These are phyloP conservation scores for Stromatinia cepivora DNA, from an alignment of 2,329 filamentous ascomycete species.

Conservation along the genomic window DNA sequence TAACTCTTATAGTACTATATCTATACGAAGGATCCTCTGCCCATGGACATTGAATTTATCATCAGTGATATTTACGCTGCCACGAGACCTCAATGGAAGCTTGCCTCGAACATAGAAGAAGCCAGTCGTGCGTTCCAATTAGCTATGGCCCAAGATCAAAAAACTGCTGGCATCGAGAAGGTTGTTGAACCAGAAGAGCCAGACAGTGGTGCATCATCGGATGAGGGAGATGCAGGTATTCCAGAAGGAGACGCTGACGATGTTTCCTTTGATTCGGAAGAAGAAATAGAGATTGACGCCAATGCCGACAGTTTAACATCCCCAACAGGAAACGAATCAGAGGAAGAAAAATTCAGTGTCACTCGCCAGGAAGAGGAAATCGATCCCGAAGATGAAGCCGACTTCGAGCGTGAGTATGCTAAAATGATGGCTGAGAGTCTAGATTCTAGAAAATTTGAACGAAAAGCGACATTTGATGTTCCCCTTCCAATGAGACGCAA, in stretches of 20 bases:
- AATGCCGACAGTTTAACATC: constrained; percentile 54
- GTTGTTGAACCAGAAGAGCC: constrained; percentile 69
- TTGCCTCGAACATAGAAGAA: constrained; percentile 78
- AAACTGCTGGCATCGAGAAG: constrained; percentile 71
- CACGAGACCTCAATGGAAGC: constrained; percentile 88
- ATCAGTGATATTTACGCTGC: constrained; percentile 87
- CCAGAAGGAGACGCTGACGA: constrained; percentile 50
- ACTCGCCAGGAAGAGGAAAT: constrained; percentile 86
- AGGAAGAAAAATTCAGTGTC: constrained; percentile 87
- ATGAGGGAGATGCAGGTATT: constrained; percentile 63
- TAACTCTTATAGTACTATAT: constrained; percentile 76
- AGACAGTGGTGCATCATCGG: constrained; percentile 68
- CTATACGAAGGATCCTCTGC: constrained; percentile 81
- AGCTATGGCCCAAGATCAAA: constrained; percentile 88
- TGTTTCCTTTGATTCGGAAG: constrained; percentile 50
- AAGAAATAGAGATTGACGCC: constrained; percentile 54
- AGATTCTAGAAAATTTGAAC: constrained; percentile 93
- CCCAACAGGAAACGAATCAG: constrained; percentile 60
- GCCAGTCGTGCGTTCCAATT: constrained; percentile 81
- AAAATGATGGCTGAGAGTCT: constrained; percentile 98
- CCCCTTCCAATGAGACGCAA: constrained; percentile 84
- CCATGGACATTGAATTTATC: constrained; percentile 97
- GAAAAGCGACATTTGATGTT: constrained; percentile 94
- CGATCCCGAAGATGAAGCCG: constrained; percentile 91
- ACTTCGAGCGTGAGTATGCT: constrained; percentile 96